Evolutionary conservation across 768 basidiomycete species (phyloP).

Genomic region (Flagelloscypha sp.): DNA sequence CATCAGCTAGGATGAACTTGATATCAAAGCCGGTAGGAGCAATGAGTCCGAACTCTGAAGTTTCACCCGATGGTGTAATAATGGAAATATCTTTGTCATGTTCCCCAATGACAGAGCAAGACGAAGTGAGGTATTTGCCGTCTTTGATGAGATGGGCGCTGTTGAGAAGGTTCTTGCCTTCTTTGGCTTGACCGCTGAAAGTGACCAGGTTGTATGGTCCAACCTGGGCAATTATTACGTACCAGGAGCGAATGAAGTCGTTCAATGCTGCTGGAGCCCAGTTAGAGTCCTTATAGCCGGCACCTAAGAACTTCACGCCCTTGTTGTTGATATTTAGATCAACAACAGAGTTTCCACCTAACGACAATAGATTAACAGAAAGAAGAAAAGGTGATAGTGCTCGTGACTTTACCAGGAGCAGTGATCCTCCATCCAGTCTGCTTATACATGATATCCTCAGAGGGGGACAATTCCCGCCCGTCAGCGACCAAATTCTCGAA

Average conservation of each 20-base stretch:
- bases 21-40: constrained; percentile 15
- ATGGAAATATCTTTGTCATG: constrained; percentile 10
- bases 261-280: constrained; percentile 14
- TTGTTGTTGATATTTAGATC: constrained; percentile 13
- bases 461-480: constrained; percentile 7
- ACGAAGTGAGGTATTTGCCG: constrained; percentile 17
- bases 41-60: constrained; percentile 8
- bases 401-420: constrained; percentile 15
- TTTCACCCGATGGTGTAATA: constrained; percentile 13
- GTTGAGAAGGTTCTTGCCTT: constrained; percentile 12
- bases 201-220: constrained; percentile 16
- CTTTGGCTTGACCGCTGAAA: constrained; percentile 9
- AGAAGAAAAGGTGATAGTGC: not conserved
- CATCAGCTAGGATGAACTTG: constrained; percentile 14
- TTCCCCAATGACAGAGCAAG: constrained; percentile 14
- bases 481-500: constrained; percentile 8
- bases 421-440: constrained; percentile 17
- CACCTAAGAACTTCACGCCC: constrained; percentile 13
- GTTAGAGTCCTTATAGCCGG: constrained; percentile 18
- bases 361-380: not conserved
- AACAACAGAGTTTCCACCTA: constrained; percentile 12
- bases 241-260: constrained; percentile 14
- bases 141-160: constrained; percentile 16
- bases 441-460: constrained; percentile 14
- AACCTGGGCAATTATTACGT: constrained; percentile 14